Conservation (phyloP, 169 alveolate genomes). For the Plasmodium vivax region DNA sequence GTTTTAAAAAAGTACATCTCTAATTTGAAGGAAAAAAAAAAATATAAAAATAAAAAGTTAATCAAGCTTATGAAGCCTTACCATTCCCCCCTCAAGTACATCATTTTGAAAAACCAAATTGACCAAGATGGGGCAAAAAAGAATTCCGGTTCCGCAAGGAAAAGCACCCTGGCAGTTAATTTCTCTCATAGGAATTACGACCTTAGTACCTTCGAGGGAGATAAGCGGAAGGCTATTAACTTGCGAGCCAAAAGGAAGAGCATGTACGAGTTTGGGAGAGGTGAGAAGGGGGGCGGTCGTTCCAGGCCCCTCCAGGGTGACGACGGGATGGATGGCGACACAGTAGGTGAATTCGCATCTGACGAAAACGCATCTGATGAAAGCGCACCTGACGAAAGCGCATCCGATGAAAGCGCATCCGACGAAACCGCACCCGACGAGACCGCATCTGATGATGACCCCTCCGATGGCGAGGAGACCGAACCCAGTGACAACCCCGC, state of each 20-base stretch:
- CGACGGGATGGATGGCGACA: neutral
- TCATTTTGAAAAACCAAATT: conserved; percentile 65
- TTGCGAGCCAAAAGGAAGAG: neutral
- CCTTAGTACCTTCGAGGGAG: neutral
- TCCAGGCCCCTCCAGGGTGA: neutral
- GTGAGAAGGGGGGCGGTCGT: neutral
- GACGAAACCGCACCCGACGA: neutral
- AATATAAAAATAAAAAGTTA: conserved; percentile 57
- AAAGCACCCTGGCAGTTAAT: neutral
- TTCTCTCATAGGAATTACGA: neutral
- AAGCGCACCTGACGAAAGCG: neutral
- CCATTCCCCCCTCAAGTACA: conserved; percentile 73
- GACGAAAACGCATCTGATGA: neutral
- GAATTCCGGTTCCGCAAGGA: neutral
- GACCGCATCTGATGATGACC: neutral
- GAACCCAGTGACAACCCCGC: neutral
- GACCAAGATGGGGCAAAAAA: conserved; percentile 20
- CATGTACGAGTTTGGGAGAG: conserved; percentile 3
- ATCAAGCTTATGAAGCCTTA: conserved; percentile 64
- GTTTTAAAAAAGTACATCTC: conserved; percentile 42
- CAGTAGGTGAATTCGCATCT: neutral
- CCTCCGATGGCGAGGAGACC: neutral
- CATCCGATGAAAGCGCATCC: neutral
- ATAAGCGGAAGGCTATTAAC: neutral
- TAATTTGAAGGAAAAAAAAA: conserved; percentile 40